phyloP scores from a whole-genome alignment of 1,284 basidiomycete species.

The Ustilago tritici region DNA sequence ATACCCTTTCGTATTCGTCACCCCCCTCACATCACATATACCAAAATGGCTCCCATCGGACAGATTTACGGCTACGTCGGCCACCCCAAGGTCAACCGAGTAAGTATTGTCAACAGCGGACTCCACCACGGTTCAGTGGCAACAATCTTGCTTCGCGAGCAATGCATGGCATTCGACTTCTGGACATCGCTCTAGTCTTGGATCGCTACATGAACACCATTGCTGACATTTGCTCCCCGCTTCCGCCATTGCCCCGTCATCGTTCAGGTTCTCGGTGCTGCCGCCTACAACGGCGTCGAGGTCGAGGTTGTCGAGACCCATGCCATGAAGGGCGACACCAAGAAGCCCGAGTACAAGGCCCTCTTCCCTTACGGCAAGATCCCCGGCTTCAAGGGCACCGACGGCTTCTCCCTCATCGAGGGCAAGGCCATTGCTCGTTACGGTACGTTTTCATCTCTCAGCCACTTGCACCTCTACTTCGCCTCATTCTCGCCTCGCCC shows the following conservation, averaged over 20 bases:
- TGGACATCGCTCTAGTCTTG: not conserved
- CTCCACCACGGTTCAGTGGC: not conserved
- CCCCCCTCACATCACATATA: conserved; percentile 15
- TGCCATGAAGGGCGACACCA: conserved; percentile 51
- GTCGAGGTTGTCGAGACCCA: conserved; percentile 59
- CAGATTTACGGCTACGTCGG: conserved; percentile 61
- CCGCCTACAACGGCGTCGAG: conserved; percentile 66
- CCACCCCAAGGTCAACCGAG: conserved; percentile 55
- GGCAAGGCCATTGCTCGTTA: conserved; percentile 85
- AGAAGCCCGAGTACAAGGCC: conserved; percentile 64
- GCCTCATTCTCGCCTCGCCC: not conserved
- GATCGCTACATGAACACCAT: not conserved
- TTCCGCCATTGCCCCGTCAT: not conserved
- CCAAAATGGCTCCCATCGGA: conserved; percentile 65
- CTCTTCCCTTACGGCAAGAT: conserved; percentile 71
- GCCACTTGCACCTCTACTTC: not conserved
- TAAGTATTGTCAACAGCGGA: conserved; percentile 11
- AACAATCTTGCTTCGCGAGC: not conserved
- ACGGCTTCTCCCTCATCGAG: conserved; percentile 87
- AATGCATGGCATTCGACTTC: not conserved
- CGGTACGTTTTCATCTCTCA: conserved; percentile 76
- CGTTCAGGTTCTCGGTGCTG: conserved; percentile 52
- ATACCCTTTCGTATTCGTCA: conserved; percentile 31
- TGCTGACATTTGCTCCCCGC: not conserved
- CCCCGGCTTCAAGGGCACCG: conserved; percentile 81